A percentile compares a stretch with the other conserved stretches of the same genome.
phyloP scores from a whole-genome alignment of 345 rosid species.

The Boechera retrofracta region DNA sequence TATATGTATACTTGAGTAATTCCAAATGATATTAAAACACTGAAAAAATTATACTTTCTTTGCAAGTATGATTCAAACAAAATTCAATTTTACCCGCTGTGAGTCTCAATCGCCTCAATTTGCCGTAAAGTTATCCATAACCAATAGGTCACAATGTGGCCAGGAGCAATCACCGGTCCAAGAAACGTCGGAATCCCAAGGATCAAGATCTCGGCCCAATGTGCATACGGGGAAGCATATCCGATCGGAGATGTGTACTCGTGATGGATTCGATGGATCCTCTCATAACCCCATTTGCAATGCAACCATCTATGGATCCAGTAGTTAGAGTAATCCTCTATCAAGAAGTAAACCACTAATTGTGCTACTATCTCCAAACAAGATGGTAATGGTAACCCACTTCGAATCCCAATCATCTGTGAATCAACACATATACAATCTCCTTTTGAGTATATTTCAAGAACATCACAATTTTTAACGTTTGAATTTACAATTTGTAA shows the following conservation, averaged over 20 bases:
- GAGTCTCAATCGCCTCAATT: slow-evolving; percentile 80
- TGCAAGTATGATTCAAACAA: not conserved
- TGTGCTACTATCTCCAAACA: slow-evolving; percentile 67
- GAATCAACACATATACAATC: too few relatives aligned
- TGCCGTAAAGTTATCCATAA: slow-evolving; percentile 79
- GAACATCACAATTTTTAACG: too few relatives aligned
- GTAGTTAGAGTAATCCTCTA: slow-evolving; percentile 77
- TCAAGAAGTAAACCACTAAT: slow-evolving; percentile 67
- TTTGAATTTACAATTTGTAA: too few relatives aligned
- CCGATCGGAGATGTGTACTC: slow-evolving; percentile 73
- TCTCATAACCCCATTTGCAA: slow-evolving; percentile 80
- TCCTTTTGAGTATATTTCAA: too few relatives aligned
- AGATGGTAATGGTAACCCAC: slow-evolving; percentile 63
- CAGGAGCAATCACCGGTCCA: slow-evolving; percentile 81
- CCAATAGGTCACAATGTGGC: slow-evolving; percentile 81
- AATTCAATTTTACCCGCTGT: slow-evolving; percentile 60
- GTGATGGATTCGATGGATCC: slow-evolving; percentile 75
- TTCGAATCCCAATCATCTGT: slow-evolving; percentile 62
- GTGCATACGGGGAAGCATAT: slow-evolving; percentile 78
- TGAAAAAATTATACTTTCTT: too few relatives aligned
- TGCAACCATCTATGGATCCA: slow-evolving; percentile 90
- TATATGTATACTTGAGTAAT: too few relatives aligned
- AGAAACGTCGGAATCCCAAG: slow-evolving; percentile 89
- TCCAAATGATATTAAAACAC: too few relatives aligned
- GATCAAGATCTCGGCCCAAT: slow-evolving; percentile 78